Conservation (phyloP, 2,329 filamentous ascomycete species). For the Helotiales sp. region DNA sequence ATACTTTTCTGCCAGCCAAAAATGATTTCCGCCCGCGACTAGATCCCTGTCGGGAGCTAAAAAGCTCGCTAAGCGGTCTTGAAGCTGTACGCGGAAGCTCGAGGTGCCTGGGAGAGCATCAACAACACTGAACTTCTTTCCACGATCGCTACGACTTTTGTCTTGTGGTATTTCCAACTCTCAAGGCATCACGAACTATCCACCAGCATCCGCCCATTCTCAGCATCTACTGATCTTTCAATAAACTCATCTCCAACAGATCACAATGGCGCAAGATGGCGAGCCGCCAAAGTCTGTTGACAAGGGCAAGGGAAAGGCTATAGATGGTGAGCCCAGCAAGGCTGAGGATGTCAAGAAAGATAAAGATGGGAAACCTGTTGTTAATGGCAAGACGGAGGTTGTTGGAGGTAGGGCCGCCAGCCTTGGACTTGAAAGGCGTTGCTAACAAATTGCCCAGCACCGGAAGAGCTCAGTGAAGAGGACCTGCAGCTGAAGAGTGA, state of each 20-base stretch:
- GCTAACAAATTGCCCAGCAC: conserved; percentile 41
- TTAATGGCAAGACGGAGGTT: conserved; percentile 74
- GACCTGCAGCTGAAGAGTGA: conserved; percentile 98
- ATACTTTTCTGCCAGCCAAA: conserved; percentile 25
- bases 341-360: conserved; percentile 57
- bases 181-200: conserved; percentile 1
- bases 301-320: conserved; percentile 95
- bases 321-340: conserved; percentile 64
- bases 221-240: neutral
- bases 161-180: conserved; percentile 3
- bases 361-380: conserved; percentile 68
- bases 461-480: conserved; percentile 94
- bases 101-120: conserved; percentile 27
- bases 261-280: conserved; percentile 85
- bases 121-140: conserved; percentile 22
- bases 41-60: conserved; percentile 20
- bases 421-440: conserved; percentile 14
- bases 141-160: conserved; percentile 31
- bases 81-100: conserved; percentile 35
- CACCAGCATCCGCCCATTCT: neutral
- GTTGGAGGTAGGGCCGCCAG: conserved; percentile 39
- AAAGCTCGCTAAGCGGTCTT: conserved; percentile 18
- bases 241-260: conserved; percentile 5
- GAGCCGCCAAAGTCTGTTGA: conserved; percentile 81
- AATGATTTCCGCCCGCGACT: neutral